A percentile compares a stretch with the other conserved stretches of the same genome.
Evolutionary conservation across 2,329 filamentous ascomycete species (phyloP).

Genomic region (Pyricularia sp.): DNA sequence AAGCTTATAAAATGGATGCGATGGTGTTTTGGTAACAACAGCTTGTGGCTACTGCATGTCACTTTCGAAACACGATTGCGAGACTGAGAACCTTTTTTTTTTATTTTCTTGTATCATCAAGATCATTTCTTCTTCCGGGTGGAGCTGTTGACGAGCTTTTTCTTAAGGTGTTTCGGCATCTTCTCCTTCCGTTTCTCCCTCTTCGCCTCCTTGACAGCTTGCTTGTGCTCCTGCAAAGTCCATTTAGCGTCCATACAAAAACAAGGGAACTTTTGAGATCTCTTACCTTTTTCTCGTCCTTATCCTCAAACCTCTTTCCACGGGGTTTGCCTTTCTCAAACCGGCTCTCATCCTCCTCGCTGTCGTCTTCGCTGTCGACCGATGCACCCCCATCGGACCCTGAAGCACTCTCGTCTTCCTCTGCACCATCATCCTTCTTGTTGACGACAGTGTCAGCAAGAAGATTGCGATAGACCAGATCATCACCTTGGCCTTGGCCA

Average conservation of each 20-base stretch:
- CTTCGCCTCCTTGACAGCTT: conserved; percentile 87
- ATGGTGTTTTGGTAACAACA: no score
- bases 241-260: neutral
- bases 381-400: conserved; percentile 23
- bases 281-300: conserved; percentile 66
- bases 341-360: conserved; percentile 32
- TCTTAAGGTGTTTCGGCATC: conserved; percentile 94
- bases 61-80: neutral
- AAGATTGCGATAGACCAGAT: conserved; percentile 76
- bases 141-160: conserved; percentile 58
- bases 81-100: conserved; percentile 15
- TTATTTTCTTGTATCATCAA: neutral
- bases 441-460: conserved; percentile 54
- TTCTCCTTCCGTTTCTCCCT: conserved; percentile 86
- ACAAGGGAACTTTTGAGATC: neutral
- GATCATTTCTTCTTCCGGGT: conserved; percentile 47
- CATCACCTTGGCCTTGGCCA: conserved; percentile 55
- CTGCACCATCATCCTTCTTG: conserved; percentile 18
- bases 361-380: conserved; percentile 28
- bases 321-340: conserved; percentile 59
- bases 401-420: conserved; percentile 23
- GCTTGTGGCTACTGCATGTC: neutral
- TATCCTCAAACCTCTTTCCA: conserved; percentile 80
- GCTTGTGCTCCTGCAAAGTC: conserved; percentile 53
- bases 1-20: neutral